phyloP scores from a whole-genome alignment of 2,329 filamentous ascomycete species.

The Pseudopithomyces maydicus region DNA sequence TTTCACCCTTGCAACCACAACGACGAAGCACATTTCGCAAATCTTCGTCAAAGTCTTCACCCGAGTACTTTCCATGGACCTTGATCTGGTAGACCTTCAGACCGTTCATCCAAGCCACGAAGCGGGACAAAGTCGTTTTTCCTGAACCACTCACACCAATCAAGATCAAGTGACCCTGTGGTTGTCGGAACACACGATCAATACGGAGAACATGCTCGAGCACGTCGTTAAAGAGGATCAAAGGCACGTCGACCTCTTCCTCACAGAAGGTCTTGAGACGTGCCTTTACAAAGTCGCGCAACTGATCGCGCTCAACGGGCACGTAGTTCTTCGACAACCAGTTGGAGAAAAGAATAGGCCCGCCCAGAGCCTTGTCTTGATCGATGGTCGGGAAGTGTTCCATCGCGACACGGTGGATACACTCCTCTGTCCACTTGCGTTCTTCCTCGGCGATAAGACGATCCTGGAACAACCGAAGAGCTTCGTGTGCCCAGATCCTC shows the following conservation, averaged over 20 bases:
- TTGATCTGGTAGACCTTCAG: constrained; percentile 99
- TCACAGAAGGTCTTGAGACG: constrained; percentile 98
- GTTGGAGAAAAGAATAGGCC: constrained; percentile 97
- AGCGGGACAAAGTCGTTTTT: constrained; percentile 96
- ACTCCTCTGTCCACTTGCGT: constrained; percentile 90
- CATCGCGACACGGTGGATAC: constrained; percentile 82
- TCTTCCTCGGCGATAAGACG: constrained; percentile 94
- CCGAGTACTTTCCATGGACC: constrained; percentile 97
- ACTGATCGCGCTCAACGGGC: constrained; percentile 90
- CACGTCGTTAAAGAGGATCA: constrained; percentile 99
- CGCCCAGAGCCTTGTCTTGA: constrained; percentile 83
- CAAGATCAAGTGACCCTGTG: constrained; percentile 95
- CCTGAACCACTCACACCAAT: constrained; percentile 98
- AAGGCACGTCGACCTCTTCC: constrained; percentile 96
- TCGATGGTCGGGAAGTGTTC: constrained; percentile 97
- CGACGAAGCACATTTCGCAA: constrained; percentile 89
- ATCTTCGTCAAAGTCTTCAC: constrained; percentile 98
- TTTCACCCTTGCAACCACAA: constrained; percentile 96
- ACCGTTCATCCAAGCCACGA: constrained; percentile 99
- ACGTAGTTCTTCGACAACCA: constrained; percentile 99
- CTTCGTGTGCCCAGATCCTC: constrained; percentile 98
- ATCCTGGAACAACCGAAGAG: constrained; percentile 94
- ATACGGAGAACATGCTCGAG: constrained; percentile 97
- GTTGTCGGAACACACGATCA: constrained; percentile 97
- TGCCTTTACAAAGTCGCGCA: constrained; percentile 97